Base-by-base conservation (phyloP, 345 rosid genomes). In the Laguncularia racemosa region DNA sequence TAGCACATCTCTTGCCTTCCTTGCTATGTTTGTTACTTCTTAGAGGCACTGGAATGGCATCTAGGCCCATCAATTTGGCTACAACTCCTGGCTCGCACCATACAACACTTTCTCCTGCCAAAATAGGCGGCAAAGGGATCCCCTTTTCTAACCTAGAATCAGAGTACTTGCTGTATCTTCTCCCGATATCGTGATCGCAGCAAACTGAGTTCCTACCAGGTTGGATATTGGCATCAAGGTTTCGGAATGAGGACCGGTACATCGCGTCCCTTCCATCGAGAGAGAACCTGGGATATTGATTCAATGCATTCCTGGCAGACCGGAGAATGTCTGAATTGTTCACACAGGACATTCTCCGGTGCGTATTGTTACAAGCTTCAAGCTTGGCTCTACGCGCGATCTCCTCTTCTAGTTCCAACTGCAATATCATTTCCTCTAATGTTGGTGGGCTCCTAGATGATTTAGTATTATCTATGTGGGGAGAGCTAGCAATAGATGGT, bases 41-140 rank as follows among this genome's bases (percentile, higher is more conserved):
- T 13, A 68, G 54, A 6, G 88, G 79, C 51, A 88, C 79, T 4
- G 95, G 98, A 62, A 86, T 71, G n/a, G 81, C 80, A 18, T 92
- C 98, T 2, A 92, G 73, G 2, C 96, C 98, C 98, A 86, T 92
- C 62, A 92, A 64, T 76, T 84, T 92, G 0, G 95, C 90, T 17
- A 91, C 79, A 63, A 91, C 89, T n/a, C 98, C 95, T 6, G 98
- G 86, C 48, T 85, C 74, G 76, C 98, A 84, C 98, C 96, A 91
- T 3, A 81, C 62, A 69, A 88, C 96, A 13, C 57, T 80, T 62
- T 84, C 83, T 45, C 88, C 92, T 0, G 71, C 84, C 53, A 79
- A 54, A 6, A 60, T 70, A 43, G 57, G 58, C 6, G 85, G 88
- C 55, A 73, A 46, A 44, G 57, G 13, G 9, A 33, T 55, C 10